phyloP scores from a whole-genome alignment of 345 rosid species.

The Lepidium aucheri region DNA sequence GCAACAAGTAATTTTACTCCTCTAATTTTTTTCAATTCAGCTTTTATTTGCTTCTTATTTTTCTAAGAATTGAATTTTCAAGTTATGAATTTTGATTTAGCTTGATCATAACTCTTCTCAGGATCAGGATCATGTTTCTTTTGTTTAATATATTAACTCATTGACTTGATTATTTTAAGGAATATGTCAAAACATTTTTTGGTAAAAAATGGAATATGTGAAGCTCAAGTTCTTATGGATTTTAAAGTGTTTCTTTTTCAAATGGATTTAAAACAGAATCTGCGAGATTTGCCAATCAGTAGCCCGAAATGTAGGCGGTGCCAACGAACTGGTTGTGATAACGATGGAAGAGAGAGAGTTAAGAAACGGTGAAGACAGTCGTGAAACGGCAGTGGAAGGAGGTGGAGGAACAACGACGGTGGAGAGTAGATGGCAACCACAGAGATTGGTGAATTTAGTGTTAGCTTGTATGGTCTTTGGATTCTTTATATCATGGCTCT shows the following conservation, averaged over 20 bases:
- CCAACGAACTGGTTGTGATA: constrained; percentile 31
- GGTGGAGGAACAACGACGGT: not conserved
- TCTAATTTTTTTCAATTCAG: not conserved
- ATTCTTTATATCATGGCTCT: constrained; percentile 26
- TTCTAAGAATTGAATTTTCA: not conserved
- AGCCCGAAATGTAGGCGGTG: constrained; percentile 61
- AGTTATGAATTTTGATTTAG: not conserved
- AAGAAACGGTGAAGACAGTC: constrained; percentile 1
- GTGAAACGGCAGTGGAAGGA: not conserved
- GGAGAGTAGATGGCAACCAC: constrained; percentile 55
- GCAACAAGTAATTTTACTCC: constrained; percentile 48
- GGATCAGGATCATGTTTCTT: too few relatives aligned
- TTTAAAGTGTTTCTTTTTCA: not conserved
- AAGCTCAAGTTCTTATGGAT: not conserved
- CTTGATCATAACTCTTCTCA: not conserved
- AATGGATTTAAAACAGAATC: constrained; percentile 34
- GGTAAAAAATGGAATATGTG: not conserved
- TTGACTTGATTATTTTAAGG: not conserved
- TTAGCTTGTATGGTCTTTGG: constrained; percentile 33
- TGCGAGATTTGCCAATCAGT: constrained; percentile 86
- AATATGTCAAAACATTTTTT: not conserved
- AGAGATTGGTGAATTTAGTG: constrained; percentile 33
- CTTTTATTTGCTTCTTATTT: not conserved
- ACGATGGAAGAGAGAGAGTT: constrained; percentile 27
- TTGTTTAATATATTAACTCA: too few relatives aligned